phyloP scores from a whole-genome alignment of 176 grass and related monocot genomes.

The Pontederia crassipes region DNA sequence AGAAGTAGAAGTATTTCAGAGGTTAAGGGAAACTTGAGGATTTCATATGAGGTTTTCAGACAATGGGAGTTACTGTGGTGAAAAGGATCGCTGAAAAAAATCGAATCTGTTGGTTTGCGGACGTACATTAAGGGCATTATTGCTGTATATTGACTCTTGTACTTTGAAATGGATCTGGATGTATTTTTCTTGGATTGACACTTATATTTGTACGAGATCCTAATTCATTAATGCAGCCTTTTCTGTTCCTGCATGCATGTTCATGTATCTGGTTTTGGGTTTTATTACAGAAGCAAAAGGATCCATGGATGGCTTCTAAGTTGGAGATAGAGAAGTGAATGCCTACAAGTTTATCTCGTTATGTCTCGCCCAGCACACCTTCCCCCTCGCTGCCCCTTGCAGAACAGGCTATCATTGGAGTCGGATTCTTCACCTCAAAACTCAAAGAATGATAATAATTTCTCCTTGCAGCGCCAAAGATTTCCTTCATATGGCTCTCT shows the following conservation, averaged over 20 bases:
- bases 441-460: conserved; percentile 36
- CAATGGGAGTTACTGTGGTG: too few species aligned
- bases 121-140: too few species aligned
- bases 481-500: conserved; percentile 36
- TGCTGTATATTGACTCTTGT: too few species aligned
- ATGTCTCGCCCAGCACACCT: conserved; percentile 80
- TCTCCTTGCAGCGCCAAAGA: conserved; percentile 44
- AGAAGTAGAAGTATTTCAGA: too few species aligned
- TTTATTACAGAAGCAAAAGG: background rate
- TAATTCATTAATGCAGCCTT: too few species aligned
- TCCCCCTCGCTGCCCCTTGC: conserved; percentile 68
- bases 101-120: too few species aligned
- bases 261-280: conserved; percentile 1
- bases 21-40: too few species aligned
- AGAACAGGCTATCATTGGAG: conserved; percentile 15
- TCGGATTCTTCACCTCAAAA: conserved; percentile 25
- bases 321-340: background rate
- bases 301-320: background rate
- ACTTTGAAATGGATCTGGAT: too few species aligned
- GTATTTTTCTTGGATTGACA: too few species aligned
- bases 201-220: too few species aligned
- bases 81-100: too few species aligned
- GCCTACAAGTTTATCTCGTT: conserved; percentile 11
- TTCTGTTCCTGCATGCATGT: background rate
- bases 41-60: too few species aligned